Evolutionary conservation across 768 basidiomycete species (phyloP), one percentile per base, ranked within the genome.

Genomic region (Phylloporus scabripes): DNA sequence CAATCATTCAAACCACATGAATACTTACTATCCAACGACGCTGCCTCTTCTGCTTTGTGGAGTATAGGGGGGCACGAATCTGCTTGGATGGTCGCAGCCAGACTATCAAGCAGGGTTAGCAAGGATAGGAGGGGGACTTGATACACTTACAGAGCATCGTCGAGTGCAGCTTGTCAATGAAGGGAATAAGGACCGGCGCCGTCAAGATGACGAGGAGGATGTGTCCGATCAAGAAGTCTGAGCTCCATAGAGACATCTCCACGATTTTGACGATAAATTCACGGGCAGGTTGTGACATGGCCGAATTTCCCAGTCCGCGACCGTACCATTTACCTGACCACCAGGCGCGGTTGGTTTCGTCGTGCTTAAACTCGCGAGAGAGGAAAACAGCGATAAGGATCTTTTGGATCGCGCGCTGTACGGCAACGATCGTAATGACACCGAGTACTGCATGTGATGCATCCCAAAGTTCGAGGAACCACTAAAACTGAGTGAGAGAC

Each of bases 241-340:
- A 94, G 41, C 85, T 86, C 88, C 95, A 98, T 14, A 98, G 72
- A 21, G 90, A 90, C 85, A 98, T 89, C 71, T 98, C 95, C 55
- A 98, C 91, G 50, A 95, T 90, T 77, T 98, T 99, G 72, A 98
- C 94, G 49, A 98, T 80, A 63, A 88, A 96, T 75, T 98, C 96
- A 65, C 96, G 85, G 49, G 91, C 92, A 28, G 94, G 93, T 65
- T 98, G 96, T 26, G 92, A 93, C 65, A 95, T 83, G 32, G 89
- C 92, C 29, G 89, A 87, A n/a, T 78, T 78, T 12, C 95, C 95
- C 17, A 99, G 75, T 24, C 92, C 90, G 50, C 92, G 80, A 41
- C 94, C 93, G 64, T 94, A 94, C 96, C 96, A 97, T 74, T 88
- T 86, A 53, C 93, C 94, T 15, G 94, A 93, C 96, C 96, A 99